Percentiles rank a stretch among this genome's conserved stretches.
phyloP scores from a whole-genome alignment of 495 filamentous ascomycete species.

The Thermochaetoides thermophila region DNA sequence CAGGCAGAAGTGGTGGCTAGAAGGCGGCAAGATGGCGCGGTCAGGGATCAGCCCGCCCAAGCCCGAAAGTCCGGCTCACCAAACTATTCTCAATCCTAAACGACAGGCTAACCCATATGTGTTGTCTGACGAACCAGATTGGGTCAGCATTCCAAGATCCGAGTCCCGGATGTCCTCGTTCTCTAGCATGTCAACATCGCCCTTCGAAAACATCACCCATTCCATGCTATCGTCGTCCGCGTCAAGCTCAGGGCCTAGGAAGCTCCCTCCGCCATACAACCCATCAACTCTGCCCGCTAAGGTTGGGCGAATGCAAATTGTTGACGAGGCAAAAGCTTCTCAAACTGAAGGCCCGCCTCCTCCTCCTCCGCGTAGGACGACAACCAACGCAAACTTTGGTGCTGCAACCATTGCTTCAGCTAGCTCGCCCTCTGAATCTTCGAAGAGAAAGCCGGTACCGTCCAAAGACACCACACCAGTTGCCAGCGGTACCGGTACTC shows the following conservation, averaged over 20 bases:
- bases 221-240: slow-evolving; percentile 29
- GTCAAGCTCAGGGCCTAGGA: slow-evolving; percentile 28
- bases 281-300: slow-evolving; percentile 29
- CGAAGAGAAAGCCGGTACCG: slow-evolving; percentile 10
- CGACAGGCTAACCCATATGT: slow-evolving; percentile 73
- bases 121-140: slow-evolving; percentile 54
- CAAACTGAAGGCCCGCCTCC: slow-evolving; percentile 24
- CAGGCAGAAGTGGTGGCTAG: slow-evolving; percentile 85
- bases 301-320: slow-evolving; percentile 21
- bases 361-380: slow-evolving; percentile 33
- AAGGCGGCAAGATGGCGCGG: slow-evolving; percentile 64
- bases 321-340: slow-evolving; percentile 16
- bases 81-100: slow-evolving; percentile 49
- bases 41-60: slow-evolving; percentile 53
- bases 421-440: background rate
- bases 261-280: slow-evolving; percentile 39
- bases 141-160: slow-evolving; percentile 47
- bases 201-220: slow-evolving; percentile 33
- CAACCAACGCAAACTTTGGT: slow-evolving; percentile 16
- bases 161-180: slow-evolving; percentile 31
- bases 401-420: slow-evolving; percentile 1
- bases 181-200: slow-evolving; percentile 29
- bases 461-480: slow-evolving; percentile 13
- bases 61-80: slow-evolving; percentile 24
- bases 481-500: no score